Evolutionary conservation across 495 filamentous ascomycete genomes (phyloP).

Genomic region (Neurospora sublineolata): DNA sequence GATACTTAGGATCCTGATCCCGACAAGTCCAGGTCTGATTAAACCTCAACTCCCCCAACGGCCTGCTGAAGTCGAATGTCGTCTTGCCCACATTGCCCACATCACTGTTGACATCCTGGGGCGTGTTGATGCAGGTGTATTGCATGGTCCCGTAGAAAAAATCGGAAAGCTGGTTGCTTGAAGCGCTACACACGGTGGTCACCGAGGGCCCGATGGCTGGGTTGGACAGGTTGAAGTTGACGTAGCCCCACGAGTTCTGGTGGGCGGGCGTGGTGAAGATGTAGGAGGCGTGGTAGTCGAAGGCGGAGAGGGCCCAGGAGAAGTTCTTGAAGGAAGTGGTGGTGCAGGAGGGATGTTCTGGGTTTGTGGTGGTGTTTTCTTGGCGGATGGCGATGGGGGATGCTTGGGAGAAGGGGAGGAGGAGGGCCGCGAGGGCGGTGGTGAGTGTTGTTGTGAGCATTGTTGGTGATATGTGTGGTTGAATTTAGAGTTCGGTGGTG

Average conservation of each 20-base stretch:
- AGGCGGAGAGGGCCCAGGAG: conserved; percentile 22
- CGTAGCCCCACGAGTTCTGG: conserved; percentile 31
- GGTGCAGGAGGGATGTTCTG: conserved; percentile 14
- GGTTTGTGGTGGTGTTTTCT: background rate
- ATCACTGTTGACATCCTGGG: background rate
- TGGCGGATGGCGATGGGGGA: conserved; percentile 4
- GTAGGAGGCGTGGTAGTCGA: conserved; percentile 30
- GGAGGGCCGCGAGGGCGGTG: background rate
- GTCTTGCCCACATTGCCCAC: conserved; percentile 6
- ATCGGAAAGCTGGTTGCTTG: conserved; percentile 28
- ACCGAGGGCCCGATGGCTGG: conserved; percentile 18
- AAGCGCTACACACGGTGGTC: conserved; percentile 23
- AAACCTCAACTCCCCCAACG: conserved; percentile 19
- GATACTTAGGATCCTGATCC: conserved; percentile 24
- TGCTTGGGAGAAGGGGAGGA: conserved; percentile 1
- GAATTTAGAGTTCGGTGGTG: no score
- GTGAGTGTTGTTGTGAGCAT: conserved; percentile 3
- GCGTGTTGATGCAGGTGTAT: conserved; percentile 25
- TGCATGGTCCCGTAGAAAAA: conserved; percentile 34
- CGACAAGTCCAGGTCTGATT: conserved; percentile 35
- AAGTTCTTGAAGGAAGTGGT: conserved; percentile 22
- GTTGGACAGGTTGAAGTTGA: conserved; percentile 34
- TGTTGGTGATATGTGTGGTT: no score
- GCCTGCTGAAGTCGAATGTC: conserved; percentile 26
- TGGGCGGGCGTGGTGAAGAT: conserved; percentile 34